These are phyloP conservation scores for Hypholoma fasciculare DNA, from an alignment of 768 basidiomycete genomes.

Conservation along the genomic window DNA sequence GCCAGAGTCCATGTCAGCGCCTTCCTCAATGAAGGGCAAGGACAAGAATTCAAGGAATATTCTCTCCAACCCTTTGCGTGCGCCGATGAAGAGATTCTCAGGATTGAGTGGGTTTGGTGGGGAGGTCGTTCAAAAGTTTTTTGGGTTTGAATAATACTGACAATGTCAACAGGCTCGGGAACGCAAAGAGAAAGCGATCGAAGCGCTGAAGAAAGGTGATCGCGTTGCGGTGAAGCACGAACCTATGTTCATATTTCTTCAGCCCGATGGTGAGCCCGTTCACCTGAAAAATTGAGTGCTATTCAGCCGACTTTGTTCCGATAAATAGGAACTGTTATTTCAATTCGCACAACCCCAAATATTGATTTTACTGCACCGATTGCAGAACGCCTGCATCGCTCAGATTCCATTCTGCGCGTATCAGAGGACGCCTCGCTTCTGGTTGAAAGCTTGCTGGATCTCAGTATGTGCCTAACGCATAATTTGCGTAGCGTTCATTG, in stretches of 20 bases:
- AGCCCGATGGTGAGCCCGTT: slow-evolving; percentile 45
- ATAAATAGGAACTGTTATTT: slow-evolving; percentile 53
- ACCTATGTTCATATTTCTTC: slow-evolving; percentile 66
- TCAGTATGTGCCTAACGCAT: slow-evolving; percentile 24
- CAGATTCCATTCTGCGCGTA: slow-evolving; percentile 59
- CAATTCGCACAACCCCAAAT: slow-evolving; percentile 47
- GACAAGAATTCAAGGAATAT: neutral
- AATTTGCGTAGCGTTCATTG: neutral
- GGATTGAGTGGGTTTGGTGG: slow-evolving; percentile 26
- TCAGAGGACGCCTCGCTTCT: slow-evolving; percentile 64
- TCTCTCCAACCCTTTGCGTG: slow-evolving; percentile 7
- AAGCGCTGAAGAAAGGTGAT: slow-evolving; percentile 43
- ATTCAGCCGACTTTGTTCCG: neutral
- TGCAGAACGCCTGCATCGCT: slow-evolving; percentile 50
- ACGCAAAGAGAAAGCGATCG: slow-evolving; percentile 23
- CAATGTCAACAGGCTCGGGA: slow-evolving; percentile 17
- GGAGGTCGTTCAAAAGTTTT: slow-evolving; percentile 15
- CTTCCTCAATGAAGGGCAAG: neutral
- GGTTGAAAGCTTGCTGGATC: slow-evolving; percentile 62
- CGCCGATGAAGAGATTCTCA: slow-evolving; percentile 15
- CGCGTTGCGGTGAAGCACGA: slow-evolving; percentile 55
- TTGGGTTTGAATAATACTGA: neutral
- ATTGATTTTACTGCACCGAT: slow-evolving; percentile 56
- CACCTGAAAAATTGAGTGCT: neutral
- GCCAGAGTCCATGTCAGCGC: neutral